A percentile compares a stretch with the other conserved stretches of the same genome.
Conservation (phyloP, 441 rosid species). For the Aquilaria agallochum region DNA sequence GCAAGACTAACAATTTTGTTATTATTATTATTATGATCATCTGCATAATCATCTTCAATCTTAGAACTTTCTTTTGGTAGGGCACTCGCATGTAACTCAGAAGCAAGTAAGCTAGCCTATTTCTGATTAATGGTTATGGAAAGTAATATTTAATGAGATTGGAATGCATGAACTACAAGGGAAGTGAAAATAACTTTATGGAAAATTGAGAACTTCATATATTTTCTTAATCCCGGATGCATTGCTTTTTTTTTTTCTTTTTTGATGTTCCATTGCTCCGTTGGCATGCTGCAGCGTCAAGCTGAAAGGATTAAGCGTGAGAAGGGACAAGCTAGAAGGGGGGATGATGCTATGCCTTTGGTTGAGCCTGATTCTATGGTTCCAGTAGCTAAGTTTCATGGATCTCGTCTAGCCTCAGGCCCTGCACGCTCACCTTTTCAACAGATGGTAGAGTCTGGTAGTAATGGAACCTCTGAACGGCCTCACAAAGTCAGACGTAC, state of each 20-base stretch:
- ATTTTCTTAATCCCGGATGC: background rate
- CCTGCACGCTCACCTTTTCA: slow-evolving; percentile 79
- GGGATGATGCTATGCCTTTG: slow-evolving; percentile 55
- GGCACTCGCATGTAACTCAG: no score
- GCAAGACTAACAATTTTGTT: no score
- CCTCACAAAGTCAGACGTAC: slow-evolving; percentile 40
- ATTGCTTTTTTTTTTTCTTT: background rate
- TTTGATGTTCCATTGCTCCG: slow-evolving; percentile 7
- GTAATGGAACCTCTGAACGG: slow-evolving; percentile 27
- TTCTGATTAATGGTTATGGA: no score
- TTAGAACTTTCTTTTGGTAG: no score
- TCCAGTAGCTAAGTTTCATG: slow-evolving; percentile 71
- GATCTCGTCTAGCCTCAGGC: slow-evolving; percentile 94
- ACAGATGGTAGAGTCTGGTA: slow-evolving; percentile 26
- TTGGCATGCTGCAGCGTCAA: slow-evolving; percentile 58
- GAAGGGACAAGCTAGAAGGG: slow-evolving; percentile 51
- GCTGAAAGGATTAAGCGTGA: slow-evolving; percentile 68
- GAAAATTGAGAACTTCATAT: no score
- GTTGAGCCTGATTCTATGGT: slow-evolving; percentile 61
- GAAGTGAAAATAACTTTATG: no score
- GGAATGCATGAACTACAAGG: no score
- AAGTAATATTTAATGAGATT: no score
- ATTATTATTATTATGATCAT: no score
- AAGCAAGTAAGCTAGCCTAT: no score
- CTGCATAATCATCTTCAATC: no score